Evolutionary conservation across 495 filamentous ascomycete genomes (phyloP).

Genomic region (Monascus purpureus): DNA sequence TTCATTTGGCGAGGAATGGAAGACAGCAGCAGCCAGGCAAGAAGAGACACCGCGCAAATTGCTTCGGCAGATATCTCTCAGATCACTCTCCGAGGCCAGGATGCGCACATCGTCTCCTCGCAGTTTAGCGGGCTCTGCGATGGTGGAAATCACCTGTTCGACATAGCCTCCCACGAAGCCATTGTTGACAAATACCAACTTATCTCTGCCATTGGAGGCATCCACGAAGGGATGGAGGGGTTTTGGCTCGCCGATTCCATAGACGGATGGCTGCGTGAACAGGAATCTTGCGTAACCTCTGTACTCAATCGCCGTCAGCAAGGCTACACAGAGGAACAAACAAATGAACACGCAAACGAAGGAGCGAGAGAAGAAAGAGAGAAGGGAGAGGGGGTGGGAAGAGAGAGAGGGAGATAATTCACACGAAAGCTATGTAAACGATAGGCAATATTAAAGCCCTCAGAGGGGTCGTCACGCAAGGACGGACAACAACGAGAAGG

Average conservation of each 20-base stretch:
- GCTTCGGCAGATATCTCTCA: conserved; percentile 49
- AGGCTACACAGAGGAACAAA: too few relatives aligned
- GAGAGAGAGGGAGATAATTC: not conserved
- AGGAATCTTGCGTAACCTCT: conserved; percentile 50
- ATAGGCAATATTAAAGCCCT: conserved; percentile 61
- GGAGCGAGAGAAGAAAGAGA: too few relatives aligned
- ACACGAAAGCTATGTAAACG: conserved; percentile 50
- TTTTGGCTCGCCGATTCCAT: conserved; percentile 45
- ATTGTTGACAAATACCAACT: conserved; percentile 68
- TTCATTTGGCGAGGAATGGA: conserved; percentile 56
- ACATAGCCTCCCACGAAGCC: conserved; percentile 58
- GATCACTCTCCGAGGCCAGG: conserved; percentile 33
- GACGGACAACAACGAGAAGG: conserved; percentile 51
- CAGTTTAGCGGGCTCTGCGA: conserved; percentile 35
- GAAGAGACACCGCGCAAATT: conserved; percentile 53
- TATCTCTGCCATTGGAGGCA: conserved; percentile 40
- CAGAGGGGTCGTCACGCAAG: conserved; percentile 45
- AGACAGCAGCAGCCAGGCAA: conserved; percentile 66
- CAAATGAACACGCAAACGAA: too few relatives aligned
- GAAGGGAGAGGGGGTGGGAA: not conserved
- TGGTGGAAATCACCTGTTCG: conserved; percentile 47
- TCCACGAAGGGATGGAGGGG: conserved; percentile 45
- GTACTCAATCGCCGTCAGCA: too few relatives aligned
- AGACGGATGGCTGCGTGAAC: conserved; percentile 50
- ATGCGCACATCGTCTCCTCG: conserved; percentile 43